Evolutionary conservation across 805 yeast genomes (phyloP).

Genomic region (Hanseniaspora nectarophila): DNA sequence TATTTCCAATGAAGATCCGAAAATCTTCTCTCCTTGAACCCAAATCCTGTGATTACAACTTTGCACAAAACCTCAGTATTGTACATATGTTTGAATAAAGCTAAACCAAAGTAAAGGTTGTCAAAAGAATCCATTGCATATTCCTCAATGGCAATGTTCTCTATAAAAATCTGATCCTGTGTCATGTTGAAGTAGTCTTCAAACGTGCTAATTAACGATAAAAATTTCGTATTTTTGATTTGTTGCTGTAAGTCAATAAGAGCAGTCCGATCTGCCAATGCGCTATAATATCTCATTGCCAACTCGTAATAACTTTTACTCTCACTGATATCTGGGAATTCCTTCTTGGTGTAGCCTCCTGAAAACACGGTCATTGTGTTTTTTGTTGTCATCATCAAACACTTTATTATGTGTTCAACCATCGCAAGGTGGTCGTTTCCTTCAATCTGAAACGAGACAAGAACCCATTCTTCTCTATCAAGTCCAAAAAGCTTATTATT

Average conservation of each 20-base stretch:
- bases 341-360: slow-evolving; percentile 6
- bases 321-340: background rate
- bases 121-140: slow-evolving; percentile 10
- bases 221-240: background rate
- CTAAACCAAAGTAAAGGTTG: slow-evolving; percentile 1
- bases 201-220: background rate
- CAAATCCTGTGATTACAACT: background rate
- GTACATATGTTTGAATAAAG: background rate
- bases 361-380: background rate
- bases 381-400: background rate
- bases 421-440: slow-evolving; percentile 1
- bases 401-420: slow-evolving; percentile 7
- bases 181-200: background rate
- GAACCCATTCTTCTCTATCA: slow-evolving; percentile 7
- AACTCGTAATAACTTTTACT: slow-evolving; percentile 3
- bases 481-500: background rate
- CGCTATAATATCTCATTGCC: background rate
- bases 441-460: slow-evolving; percentile 2
- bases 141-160: background rate
- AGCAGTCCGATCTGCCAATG: background rate
- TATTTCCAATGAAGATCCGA: slow-evolving; percentile 3
- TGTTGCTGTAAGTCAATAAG: background rate
- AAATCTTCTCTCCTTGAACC: slow-evolving; percentile 7
- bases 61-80: background rate
- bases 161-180: background rate